Conservation (phyloP, 306 rosid genomes). For the Quercus parvula region DNA sequence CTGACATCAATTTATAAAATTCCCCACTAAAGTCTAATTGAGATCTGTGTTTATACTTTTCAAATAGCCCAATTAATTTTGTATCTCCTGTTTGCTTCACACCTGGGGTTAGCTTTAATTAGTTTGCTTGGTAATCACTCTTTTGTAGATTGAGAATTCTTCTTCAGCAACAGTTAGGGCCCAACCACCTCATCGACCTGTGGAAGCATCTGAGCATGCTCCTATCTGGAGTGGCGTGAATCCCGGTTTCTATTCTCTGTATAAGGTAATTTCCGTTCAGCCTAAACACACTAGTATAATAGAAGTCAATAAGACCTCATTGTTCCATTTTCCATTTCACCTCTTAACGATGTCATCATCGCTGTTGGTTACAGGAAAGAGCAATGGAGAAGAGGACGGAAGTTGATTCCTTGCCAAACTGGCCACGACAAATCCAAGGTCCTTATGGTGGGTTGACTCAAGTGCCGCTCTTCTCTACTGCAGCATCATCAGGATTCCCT, state of each 20-base stretch:
- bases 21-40: background rate
- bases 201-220: constrained; percentile 46
- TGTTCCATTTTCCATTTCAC: background rate
- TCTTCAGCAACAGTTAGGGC: constrained; percentile 38
- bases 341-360: background rate
- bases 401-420: constrained; percentile 43
- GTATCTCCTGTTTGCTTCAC: background rate
- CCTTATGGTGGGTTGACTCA: constrained; percentile 47
- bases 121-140: background rate
- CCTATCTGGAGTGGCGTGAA: constrained; percentile 31
- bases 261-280: constrained; percentile 39
- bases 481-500: constrained; percentile 99
- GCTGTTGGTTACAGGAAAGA: constrained; percentile 57
- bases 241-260: constrained; percentile 47
- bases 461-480: constrained; percentile 67
- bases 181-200: constrained; percentile 43
- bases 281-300: background rate
- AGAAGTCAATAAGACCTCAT: background rate
- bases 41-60: constrained; percentile 1
- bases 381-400: constrained; percentile 69
- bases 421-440: constrained; percentile 63
- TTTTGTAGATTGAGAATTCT: constrained; percentile 49
- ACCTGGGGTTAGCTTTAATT: background rate
- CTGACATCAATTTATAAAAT: constrained; percentile 8
- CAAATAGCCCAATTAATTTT: background rate